Base-by-base conservation (phyloP, 108 stramenopile species). In the Nitzschia sp. region DNA sequence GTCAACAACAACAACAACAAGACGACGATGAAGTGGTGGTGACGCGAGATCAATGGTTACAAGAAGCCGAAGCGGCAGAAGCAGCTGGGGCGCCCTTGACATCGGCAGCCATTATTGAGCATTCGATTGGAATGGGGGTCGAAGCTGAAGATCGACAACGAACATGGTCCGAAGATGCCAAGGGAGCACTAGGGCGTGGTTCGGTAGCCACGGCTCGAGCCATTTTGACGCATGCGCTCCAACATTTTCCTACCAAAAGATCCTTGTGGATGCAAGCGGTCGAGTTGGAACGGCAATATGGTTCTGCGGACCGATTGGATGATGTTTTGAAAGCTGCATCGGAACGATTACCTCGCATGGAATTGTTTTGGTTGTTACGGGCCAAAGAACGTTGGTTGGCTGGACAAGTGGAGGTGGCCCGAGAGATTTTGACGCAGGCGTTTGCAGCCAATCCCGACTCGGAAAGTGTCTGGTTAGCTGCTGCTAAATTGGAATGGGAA, bases 101-200 rank as follows among this genome's bases (percentile, higher is more conserved):
- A 8, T 82, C 91, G 68, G 89, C 83, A 15, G 97, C 99, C 9
- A 91, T 98, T 64, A 81, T 98, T 2, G 82, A 89, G 30, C 73
- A 82, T 63, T 91, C 97, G 5, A 74, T 98, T 21, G 86, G 87
- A 5, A 71, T 93, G 36, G 99, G 95, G 0, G 95, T 99, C 8
- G 95, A 98, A 60, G 90, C 79, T 9, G 94, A 95, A 71, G 99
- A 99, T 85, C 80, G 89, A 45, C 80, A 84, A 64, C 75, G 95
- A 30, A 97, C 97, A 1, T 98, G 97, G 99, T 76, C 94, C 24
- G 97, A 95, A n/a, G 99, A 99, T 76, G 99, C 98, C 18, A 92
- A 91, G 47, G 85, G 71, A 18, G 76, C 85, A 19, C 59, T 88
- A 33, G 71, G 82, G 2, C 62, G 90, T 3, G 92, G 89, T 45